These are phyloP conservation scores for Fusarium armeniacum DNA, from an alignment of 2,329 filamentous ascomycete genomes.

Conservation along the genomic window DNA sequence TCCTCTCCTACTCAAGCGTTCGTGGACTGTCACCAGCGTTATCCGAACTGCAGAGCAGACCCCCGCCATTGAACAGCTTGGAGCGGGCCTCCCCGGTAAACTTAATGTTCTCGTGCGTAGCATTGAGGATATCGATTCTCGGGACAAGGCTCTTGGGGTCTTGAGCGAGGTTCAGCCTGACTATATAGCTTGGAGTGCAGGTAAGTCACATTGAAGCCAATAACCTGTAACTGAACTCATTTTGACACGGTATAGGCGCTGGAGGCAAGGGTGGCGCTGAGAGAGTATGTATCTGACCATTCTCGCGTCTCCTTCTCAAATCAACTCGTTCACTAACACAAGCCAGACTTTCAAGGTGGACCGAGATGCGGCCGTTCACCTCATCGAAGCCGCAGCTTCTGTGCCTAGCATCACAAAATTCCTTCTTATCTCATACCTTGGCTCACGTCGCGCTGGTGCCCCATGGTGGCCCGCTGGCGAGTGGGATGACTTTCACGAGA, in stretches of 20 bases:
- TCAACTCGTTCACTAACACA: constrained; percentile 25
- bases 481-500: constrained; percentile 63
- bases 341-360: constrained; percentile 70
- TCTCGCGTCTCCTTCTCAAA: constrained; percentile 3
- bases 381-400: constrained; percentile 70
- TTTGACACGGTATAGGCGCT: constrained; percentile 59
- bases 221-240: neutral
- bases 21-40: constrained; percentile 83
- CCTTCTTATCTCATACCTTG: constrained; percentile 74
- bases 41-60: constrained; percentile 81
- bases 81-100: constrained; percentile 70
- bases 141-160: constrained; percentile 72
- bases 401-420: constrained; percentile 70
- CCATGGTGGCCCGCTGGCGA: constrained; percentile 68
- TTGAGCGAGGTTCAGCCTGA: constrained; percentile 73
- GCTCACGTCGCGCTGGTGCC: constrained; percentile 65
- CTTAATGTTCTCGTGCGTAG: constrained; percentile 78
- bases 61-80: constrained; percentile 72
- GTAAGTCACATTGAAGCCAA: constrained; percentile 56
- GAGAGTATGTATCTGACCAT: constrained; percentile 52
- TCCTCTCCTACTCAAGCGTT: constrained; percentile 78
- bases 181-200: constrained; percentile 78
- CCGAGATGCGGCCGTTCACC: constrained; percentile 73
- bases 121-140: constrained; percentile 77
- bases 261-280: constrained; percentile 71